Base-by-base conservation (phyloP, 176 grass and related monocot genomes). In the Areca catechu region DNA sequence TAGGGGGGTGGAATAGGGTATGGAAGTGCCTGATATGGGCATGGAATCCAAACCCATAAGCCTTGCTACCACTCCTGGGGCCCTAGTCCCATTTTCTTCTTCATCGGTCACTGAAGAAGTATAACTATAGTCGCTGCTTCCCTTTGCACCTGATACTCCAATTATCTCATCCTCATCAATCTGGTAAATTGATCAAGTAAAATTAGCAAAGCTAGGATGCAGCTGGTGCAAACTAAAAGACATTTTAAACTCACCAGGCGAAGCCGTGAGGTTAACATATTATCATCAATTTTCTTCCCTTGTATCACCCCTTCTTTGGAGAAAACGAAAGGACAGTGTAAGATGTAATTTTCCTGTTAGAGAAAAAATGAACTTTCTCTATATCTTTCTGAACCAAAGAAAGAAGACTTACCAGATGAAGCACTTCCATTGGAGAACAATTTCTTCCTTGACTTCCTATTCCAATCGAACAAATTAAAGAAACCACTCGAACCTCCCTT, bases 1-100 rank as follows among this genome's bases (percentile, higher is more conserved):
- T 58, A 89, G 81, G 0, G 82, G 82, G 24, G 90, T 95, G 71
- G 72, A 83, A 51, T 84, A 86, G 1, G 86, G 80, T 19, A 89
- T 70, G 14, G 86, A 62, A 50, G 43, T 61, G 37, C 62, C 60
- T 15, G 73, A 72, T 56, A 62, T 54, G n/a, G 90, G 90, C 73
- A 95, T 72, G 19, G 85, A 81, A 21, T 95, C 90, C 58, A 95
- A 80, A 37, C 90, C 90, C 90, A 95, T 95, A 52, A 95, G 80
- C 59, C 79, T 85, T 54, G 90, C 90, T 18, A 95, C 90, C 18
- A 95, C 85, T 23, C 90, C 90, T 10, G 82, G 82, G 0, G 79
- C 79, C 48, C 77, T 89, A 64, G 76, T 80, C 47, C 62, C 90
- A 81, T 67, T 54, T 16, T 77, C 82, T 51, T 95, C 85, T 29